Percentiles rank a stretch among this genome's conserved stretches.
Conservation (phyloP, 345 rosid species). For the rapeseed (Brassica napus) region Da-Ae NC_063438.1:25397001-25397500, state of each 20-base stretch:
- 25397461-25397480: background rate
- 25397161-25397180: slow-evolving; percentile 23
- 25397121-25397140: slow-evolving; percentile 3
- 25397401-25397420: background rate
- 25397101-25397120: slow-evolving; percentile 12
- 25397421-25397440: background rate
- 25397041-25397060: background rate
- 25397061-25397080: slow-evolving; percentile 18
- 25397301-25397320: slow-evolving; percentile 2
- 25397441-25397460: background rate
- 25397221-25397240: background rate
- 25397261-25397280: background rate
- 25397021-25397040: slow-evolving; percentile 22
- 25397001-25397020: slow-evolving; percentile 21
- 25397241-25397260: background rate
- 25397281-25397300: background rate
- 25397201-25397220: background rate
- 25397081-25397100: slow-evolving; percentile 28
- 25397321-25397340: slow-evolving; percentile 6
- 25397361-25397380: background rate
- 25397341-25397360: slow-evolving; percentile 4
- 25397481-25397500: background rate
- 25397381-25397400: background rate
- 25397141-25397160: slow-evolving; percentile 9
- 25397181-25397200: slow-evolving; percentile 19